Conservation (phyloP, 2,329 filamentous ascomycete genomes). For the Claviceps sp. region DNA sequence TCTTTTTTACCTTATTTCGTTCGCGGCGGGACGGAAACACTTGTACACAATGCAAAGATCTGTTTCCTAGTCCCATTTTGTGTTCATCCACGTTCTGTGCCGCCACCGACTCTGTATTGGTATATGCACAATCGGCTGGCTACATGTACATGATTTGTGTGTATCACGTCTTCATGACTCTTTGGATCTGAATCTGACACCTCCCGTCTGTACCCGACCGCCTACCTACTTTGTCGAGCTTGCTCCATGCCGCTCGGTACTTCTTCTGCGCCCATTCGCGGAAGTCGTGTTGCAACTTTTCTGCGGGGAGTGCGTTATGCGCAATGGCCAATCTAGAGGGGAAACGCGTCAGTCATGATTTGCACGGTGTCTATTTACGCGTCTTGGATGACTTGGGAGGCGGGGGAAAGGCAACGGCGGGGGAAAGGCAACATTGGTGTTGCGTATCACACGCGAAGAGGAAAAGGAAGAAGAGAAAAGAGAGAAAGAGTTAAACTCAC, state of each 20-base stretch:
- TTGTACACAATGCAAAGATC: too few relatives aligned
- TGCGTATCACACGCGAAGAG: too few relatives aligned
- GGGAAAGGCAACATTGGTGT: too few relatives aligned
- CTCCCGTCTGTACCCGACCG: slow-evolving; percentile 30
- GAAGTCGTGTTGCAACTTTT: slow-evolving; percentile 53
- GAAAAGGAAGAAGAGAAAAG: neutral
- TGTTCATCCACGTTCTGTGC: neutral
- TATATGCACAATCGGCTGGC: slow-evolving; percentile 13
- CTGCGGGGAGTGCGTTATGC: slow-evolving; percentile 59
- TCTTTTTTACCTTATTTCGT: too few relatives aligned
- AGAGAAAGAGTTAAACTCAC: slow-evolving; percentile 36
- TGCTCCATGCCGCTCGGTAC: slow-evolving; percentile 57
- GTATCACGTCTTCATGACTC: slow-evolving; percentile 33
- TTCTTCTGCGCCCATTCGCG: slow-evolving; percentile 59
- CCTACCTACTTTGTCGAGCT: slow-evolving; percentile 43
- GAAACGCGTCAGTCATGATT: neutral
- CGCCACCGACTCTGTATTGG: slow-evolving; percentile 8
- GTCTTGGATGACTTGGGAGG: too few relatives aligned
- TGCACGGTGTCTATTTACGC: too few relatives aligned
- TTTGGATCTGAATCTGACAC: slow-evolving; percentile 34
- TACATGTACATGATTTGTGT: neutral
- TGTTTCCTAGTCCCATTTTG: neutral
- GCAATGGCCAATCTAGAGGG: slow-evolving; percentile 52
- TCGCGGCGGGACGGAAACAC: too few relatives aligned
- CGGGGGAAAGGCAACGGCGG: too few relatives aligned